phyloP scores from a whole-genome alignment of 345 rosid species.

The Hypericum perforatum region DNA sequence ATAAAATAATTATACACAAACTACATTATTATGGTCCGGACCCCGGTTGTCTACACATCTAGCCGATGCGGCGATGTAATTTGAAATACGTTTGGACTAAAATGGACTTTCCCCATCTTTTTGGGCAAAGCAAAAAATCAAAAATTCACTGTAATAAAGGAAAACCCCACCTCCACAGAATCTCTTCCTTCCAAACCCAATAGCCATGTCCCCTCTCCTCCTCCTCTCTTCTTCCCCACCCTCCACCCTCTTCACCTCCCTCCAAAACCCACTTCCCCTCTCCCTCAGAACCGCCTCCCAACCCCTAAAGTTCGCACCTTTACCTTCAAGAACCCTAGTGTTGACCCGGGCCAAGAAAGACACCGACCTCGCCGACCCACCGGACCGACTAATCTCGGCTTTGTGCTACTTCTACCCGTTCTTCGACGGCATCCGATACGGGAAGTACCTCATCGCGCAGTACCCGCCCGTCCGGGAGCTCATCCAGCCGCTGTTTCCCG shows the following conservation, averaged over 20 bases:
- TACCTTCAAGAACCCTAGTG: constrained; percentile 12
- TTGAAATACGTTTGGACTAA: no score
- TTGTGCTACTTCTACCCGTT: constrained; percentile 86
- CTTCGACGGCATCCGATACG: constrained; percentile 87
- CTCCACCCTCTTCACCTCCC: constrained; percentile 19
- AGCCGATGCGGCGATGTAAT: no score
- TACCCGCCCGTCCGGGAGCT: constrained; percentile 54
- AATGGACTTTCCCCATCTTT: no score
- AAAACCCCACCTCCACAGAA: no score
- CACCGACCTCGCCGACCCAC: constrained; percentile 53
- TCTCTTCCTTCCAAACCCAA: no score
- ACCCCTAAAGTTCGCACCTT: constrained; percentile 10
- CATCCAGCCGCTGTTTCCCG: constrained; percentile 70
- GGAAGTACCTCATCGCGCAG: constrained; percentile 69
- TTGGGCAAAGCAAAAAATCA: no score
- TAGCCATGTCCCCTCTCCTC: constrained; percentile 31
- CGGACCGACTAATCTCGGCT: constrained; percentile 82
- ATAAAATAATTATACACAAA: no score
- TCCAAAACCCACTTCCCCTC: constrained; percentile 11
- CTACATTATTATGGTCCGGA: no score
- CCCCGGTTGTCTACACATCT: no score
- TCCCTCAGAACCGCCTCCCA: constrained; percentile 5
- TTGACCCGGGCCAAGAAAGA: constrained; percentile 36
- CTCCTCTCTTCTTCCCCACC: constrained; percentile 25
- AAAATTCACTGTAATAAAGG: no score